A percentile compares a stretch with the other conserved stretches of the same genome.
Conservation (phyloP, 371 early-diverging fungal genomes). For the Mucor lusitanicus region DNA sequence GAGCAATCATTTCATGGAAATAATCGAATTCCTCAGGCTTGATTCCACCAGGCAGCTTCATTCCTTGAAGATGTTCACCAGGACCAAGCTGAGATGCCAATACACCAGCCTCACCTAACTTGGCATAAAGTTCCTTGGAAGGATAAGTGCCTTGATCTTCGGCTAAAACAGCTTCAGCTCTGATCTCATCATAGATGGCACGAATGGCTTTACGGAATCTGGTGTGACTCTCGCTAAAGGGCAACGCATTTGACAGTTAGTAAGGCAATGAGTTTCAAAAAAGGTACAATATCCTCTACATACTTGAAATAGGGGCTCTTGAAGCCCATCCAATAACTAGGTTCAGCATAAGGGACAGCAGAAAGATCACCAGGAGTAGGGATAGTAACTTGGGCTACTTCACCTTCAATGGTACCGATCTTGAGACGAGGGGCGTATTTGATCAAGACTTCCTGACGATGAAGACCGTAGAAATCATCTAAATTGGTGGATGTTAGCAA, state of each 20-base stretch:
- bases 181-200: constrained; percentile 52
- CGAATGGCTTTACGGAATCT: constrained; percentile 58
- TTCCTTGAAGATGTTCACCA: constrained; percentile 39
- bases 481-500: not conserved
- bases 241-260: constrained; percentile 10
- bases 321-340: constrained; percentile 57
- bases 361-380: constrained; percentile 40
- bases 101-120: constrained; percentile 69
- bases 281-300: constrained; percentile 1
- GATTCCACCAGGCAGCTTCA: constrained; percentile 49
- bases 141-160: constrained; percentile 53
- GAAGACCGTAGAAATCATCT: constrained; percentile 58
- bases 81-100: constrained; percentile 68
- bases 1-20: constrained; percentile 80
- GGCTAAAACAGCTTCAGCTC: constrained; percentile 38
- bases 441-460: constrained; percentile 66
- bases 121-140: constrained; percentile 48
- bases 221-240: constrained; percentile 56
- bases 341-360: constrained; percentile 64
- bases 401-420: constrained; percentile 53
- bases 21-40: constrained; percentile 65
- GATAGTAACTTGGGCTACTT: constrained; percentile 22
- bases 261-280: not conserved
- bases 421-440: constrained; percentile 53
- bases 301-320: constrained; percentile 65